Base-by-base conservation (phyloP, 2,329 filamentous ascomycete genomes). In the Hawksworthiomyces lignivorus region DNA sequence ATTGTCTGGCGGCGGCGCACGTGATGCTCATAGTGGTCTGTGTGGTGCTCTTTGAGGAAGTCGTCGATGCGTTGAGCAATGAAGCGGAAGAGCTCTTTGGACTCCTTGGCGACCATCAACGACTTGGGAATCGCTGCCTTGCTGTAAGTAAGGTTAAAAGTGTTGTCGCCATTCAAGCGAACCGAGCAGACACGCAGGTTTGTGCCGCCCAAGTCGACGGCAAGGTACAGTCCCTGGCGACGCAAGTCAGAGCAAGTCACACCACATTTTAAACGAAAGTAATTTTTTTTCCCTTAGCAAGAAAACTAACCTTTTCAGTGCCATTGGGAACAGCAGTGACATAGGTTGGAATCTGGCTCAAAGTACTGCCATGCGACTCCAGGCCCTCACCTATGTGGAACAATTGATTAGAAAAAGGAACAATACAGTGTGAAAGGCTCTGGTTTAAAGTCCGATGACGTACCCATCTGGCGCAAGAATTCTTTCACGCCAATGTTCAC, bases 151-250 rank as follows among this genome's bases (percentile, higher is more conserved):
- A 97, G 77, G 63, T 86, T 87, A 71, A 96, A 97, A 44, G 88
- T 96, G 54, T 84, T 89, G 67, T 97, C 87, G 57, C 92, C 92
- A 60, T 95, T 89, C 47, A 98, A 73, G 54, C 86, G 77, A 56
- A 98, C 84, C 32, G 90, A 96, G 69, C 92, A 98, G 56, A 98
- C 92, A 54, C 92, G 84, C 66, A 97, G 95, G 69, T 98, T 98
- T 50, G 92, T 98, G 55, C 92, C 92, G 48, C 92, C 92, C n/a
- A 98, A 76, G 58, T 98, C 92, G 50, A 98, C 89, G 29, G 92
- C 90, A 58, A 98, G 80, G 67, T 96, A 98, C 29, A 96, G 72
- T 36, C 92, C 92, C 87, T 94, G 54, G 17, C 6, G 4, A 19
- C 28, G 41, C 38, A 29, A 38, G 35, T 9, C n/a, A n/a, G n/a